phyloP scores from a whole-genome alignment of 164 flowering plant species.

The Malania oleifera region DNA sequence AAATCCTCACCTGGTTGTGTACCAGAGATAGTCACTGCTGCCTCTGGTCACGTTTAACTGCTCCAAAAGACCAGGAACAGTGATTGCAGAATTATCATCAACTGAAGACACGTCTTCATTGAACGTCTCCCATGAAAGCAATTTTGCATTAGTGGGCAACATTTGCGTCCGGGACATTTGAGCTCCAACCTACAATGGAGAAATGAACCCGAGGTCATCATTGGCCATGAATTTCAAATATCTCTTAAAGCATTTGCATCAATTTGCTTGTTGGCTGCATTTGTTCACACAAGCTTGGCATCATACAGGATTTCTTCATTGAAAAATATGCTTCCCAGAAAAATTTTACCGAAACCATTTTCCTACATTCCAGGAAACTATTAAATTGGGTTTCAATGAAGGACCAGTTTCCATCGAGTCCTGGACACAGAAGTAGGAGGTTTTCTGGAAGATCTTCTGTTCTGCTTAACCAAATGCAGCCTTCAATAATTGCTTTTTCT shows the following conservation, averaged over 20 bases:
- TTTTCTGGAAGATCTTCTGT: too few relatives aligned
- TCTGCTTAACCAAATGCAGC: too few relatives aligned
- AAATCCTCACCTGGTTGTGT: conserved; percentile 38
- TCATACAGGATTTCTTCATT: too few relatives aligned
- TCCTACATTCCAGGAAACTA: too few relatives aligned
- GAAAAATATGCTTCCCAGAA: too few relatives aligned
- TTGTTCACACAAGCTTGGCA: neutral
- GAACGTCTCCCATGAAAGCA: conserved; percentile 31
- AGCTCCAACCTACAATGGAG: conserved; percentile 25
- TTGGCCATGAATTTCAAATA: neutral
- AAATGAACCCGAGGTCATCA: neutral
- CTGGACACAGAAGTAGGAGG: too few relatives aligned
- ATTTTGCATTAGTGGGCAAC: conserved; percentile 2
- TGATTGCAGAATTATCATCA: conserved; percentile 18
- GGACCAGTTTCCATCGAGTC: too few relatives aligned
- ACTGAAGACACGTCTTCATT: conserved; percentile 31
- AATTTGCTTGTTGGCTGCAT: neutral
- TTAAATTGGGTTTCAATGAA: too few relatives aligned
- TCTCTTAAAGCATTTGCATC: neutral
- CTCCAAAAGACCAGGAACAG: conserved; percentile 37
- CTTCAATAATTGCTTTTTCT: neutral
- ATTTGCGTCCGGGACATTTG: conserved; percentile 13
- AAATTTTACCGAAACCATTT: too few relatives aligned
- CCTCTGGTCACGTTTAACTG: conserved; percentile 52
- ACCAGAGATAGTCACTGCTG: conserved; percentile 54